A percentile compares a stretch with the other conserved stretches of the same genome.
Conservation (phyloP, 1,284 basidiomycete genomes). For the Wallemia hederae region DNA sequence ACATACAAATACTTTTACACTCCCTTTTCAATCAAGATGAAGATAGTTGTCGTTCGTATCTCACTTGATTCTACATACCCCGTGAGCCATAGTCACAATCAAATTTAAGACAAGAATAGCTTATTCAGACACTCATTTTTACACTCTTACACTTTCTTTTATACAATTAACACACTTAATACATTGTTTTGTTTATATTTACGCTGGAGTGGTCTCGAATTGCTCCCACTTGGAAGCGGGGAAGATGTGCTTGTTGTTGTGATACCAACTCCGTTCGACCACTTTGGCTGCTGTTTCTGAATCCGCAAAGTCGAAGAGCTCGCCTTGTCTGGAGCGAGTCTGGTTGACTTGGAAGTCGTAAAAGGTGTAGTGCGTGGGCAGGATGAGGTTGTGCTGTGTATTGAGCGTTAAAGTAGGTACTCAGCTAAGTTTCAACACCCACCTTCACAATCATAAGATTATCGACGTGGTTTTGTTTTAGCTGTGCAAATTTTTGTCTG, state of each 20-base stretch:
- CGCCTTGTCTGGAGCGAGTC: conserved; percentile 88
- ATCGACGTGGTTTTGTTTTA: conserved; percentile 65
- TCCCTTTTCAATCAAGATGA: too few relatives aligned
- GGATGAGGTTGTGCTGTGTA: conserved; percentile 64
- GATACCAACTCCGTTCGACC: conserved; percentile 83
- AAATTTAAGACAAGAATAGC: neutral
- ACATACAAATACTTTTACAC: too few relatives aligned
- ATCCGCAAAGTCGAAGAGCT: conserved; percentile 95
- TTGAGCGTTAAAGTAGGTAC: neutral
- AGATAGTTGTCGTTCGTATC: neutral
- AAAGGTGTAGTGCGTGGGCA: conserved; percentile 93
- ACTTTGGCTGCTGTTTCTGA: conserved; percentile 95
- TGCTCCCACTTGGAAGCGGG: conserved; percentile 26
- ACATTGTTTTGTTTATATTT: conserved; percentile 1
- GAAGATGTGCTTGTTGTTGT: conserved; percentile 90
- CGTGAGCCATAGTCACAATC: neutral
- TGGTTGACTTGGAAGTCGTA: conserved; percentile 98
- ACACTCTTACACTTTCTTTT: neutral
- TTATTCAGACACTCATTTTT: neutral
- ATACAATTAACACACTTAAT: neutral
- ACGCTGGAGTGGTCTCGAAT: conserved; percentile 2
- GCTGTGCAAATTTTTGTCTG: conserved; percentile 66
- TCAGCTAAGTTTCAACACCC: conserved; percentile 11
- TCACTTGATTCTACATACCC: neutral
- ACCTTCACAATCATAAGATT: conserved; percentile 98